These are phyloP conservation scores for Paramecium bursaria DNA, from an alignment of 73 alveolate species.

Conservation along the genomic window DNA sequence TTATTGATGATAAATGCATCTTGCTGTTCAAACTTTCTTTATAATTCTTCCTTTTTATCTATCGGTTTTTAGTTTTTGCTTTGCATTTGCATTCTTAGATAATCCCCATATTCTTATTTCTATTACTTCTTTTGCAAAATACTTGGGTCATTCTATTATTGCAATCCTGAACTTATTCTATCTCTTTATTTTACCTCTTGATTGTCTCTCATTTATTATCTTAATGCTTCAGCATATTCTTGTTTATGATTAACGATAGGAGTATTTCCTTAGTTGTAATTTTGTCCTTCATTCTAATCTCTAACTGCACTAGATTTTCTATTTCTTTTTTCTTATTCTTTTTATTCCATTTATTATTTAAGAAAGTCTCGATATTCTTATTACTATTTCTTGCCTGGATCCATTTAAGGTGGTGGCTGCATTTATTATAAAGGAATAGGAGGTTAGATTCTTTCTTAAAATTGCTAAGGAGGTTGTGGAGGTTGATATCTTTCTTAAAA, in stretches of 20 bases:
- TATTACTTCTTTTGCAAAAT: neutral
- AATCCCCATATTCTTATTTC: conserved; percentile 58
- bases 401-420: neutral
- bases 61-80: conserved; percentile 9
- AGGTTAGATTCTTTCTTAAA: too few relatives aligned
- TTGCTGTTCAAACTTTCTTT: conserved; percentile 2
- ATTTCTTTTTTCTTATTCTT: conserved; percentile 38
- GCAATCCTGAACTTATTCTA: too few relatives aligned
- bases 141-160: too few relatives aligned
- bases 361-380: conserved; percentile 49
- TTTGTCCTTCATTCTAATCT: conserved; percentile 11
- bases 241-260: too few relatives aligned
- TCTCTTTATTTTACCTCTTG: too few relatives aligned
- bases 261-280: conserved; percentile 1
- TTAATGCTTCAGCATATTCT: too few relatives aligned
- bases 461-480: conserved; percentile 27
- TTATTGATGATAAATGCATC: conserved; percentile 15
- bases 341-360: conserved; percentile 27
- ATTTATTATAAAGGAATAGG: conserved; percentile 1
- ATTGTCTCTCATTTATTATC: too few relatives aligned
- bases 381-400: conserved; percentile 9
- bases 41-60: conserved; percentile 13
- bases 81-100: conserved; percentile 49
- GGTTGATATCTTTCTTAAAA: conserved; percentile 17
- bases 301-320: conserved; percentile 25